Conservation (phyloP, 2,329 filamentous ascomycete species). For the Pseudogymnoascus sp. region DNA sequence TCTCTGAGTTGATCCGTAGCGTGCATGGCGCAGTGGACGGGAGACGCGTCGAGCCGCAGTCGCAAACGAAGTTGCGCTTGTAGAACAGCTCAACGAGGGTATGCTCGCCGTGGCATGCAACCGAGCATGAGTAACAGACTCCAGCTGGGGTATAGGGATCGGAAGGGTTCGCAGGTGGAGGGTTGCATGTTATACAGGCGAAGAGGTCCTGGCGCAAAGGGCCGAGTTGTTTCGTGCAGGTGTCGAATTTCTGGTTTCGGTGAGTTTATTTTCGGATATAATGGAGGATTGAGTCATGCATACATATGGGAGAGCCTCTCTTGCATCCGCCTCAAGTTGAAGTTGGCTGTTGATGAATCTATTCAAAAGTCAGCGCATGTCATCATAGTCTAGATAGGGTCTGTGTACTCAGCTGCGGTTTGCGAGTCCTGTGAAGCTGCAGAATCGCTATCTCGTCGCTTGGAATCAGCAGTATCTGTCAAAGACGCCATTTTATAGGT, state of each 20-base stretch:
- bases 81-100: slow-evolving; percentile 90
- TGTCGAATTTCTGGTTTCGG: slow-evolving; percentile 70
- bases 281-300: slow-evolving; percentile 25
- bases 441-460: slow-evolving; percentile 7
- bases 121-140: slow-evolving; percentile 93
- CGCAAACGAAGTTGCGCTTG: slow-evolving; percentile 92
- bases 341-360: slow-evolving; percentile 88
- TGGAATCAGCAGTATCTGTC: background rate
- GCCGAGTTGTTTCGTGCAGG: slow-evolving; percentile 85
- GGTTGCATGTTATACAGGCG: slow-evolving; percentile 89
- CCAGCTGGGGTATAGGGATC: slow-evolving; percentile 68
- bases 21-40: slow-evolving; percentile 64
- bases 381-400: slow-evolving; percentile 9
- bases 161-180: slow-evolving; percentile 56
- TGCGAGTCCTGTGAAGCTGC: slow-evolving; percentile 43
- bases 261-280: slow-evolving; percentile 7
- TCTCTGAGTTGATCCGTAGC: slow-evolving; percentile 64
- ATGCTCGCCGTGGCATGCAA: slow-evolving; percentile 94
- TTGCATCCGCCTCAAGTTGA: slow-evolving; percentile 86
- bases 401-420: slow-evolving; percentile 39
- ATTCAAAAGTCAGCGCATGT: slow-evolving; percentile 11
- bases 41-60: slow-evolving; percentile 84
- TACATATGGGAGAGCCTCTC: slow-evolving; percentile 90
- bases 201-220: slow-evolving; percentile 83
- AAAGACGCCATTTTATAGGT: background rate